Evolutionary conservation across 2,329 filamentous ascomycete genomes (phyloP).

Genomic region (Pestalotiopsis sp.): DNA sequence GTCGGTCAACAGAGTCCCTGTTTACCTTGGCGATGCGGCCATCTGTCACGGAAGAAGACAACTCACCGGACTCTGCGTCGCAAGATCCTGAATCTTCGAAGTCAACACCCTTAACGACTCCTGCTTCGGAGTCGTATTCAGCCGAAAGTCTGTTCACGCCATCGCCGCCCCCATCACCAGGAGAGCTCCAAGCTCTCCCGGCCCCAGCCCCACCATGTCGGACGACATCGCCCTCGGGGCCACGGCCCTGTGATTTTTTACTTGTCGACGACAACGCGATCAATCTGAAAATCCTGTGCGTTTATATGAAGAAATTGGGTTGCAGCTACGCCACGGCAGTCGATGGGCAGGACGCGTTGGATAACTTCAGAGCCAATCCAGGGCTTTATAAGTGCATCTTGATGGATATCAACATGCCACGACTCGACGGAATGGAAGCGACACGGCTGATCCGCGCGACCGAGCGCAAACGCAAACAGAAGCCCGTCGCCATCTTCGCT

Average conservation of each 20-base stretch:
- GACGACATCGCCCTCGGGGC: background rate
- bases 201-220: background rate
- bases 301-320: slow-evolving; percentile 34
- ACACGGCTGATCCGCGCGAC: slow-evolving; percentile 42
- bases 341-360: slow-evolving; percentile 41
- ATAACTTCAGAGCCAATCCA: slow-evolving; percentile 29
- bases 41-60: background rate
- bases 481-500: slow-evolving; percentile 44
- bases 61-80: background rate
- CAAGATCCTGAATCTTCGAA: background rate
- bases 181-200: background rate
- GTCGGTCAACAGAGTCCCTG: background rate
- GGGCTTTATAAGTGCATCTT: slow-evolving; percentile 14
- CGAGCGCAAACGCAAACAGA: slow-evolving; percentile 38
- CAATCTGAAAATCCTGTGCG: slow-evolving; percentile 36
- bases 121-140: no score
- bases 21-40: background rate
- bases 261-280: slow-evolving; percentile 45
- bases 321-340: slow-evolving; percentile 33
- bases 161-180: no score
- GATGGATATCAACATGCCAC: slow-evolving; percentile 44
- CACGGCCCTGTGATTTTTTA: slow-evolving; percentile 23
- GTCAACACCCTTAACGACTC: no score
- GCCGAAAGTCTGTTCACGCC: no score
- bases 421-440: slow-evolving; percentile 43